Base-by-base conservation (phyloP, 2,329 filamentous ascomycete species). In the Calonectria montana region DNA sequence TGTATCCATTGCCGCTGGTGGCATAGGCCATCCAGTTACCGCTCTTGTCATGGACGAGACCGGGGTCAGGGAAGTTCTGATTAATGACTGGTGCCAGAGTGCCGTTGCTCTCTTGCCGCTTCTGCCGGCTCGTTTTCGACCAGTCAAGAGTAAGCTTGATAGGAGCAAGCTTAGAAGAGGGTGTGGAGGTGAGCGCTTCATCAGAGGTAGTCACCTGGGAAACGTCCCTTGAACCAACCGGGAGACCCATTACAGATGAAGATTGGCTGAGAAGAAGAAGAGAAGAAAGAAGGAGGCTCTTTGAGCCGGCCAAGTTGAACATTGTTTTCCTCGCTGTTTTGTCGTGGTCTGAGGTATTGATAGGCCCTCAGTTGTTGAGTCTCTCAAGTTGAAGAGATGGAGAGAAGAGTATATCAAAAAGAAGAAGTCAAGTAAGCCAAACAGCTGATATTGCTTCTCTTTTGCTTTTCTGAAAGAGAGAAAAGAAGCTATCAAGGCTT, bases 11-110 rank as follows among this genome's bases (percentile, higher is more conserved):
- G 64, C 84, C 84, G 61, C 86, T 87, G 2, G 89, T 91, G 4
- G 86, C 89, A 79, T 91, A 92, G 9, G 90, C 87, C 75, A 91
- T 90, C 85, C 87, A 92, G 2, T 81, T 83, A 9, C 85, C 87
- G 73, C 88, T 83, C 4, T 81, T 67, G 41, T 82, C 84, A 75
- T 87, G 80, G 59, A 91, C 76, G 61, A 92, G 84, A 15, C 85
- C 81, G 9, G 90, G 89, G 73, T 91, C 89, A 15, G 89, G 85
- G 77, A 91, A 91, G 81, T 91, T 85, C 35, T 74, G 55, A 57
- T 71, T 39, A 21, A 79, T 74, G 23, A 43, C 43, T 16, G 78
- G 72, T 7, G 69, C 62, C 27, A 67, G 41, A 8, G 48, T 47
- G n/a, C 53, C 64, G 59, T 45, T 66, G 50, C 35, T 39, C n/a